phyloP scores from a whole-genome alignment of 1,284 basidiomycete genomes.

The Retiboletus flavoniger region DNA sequence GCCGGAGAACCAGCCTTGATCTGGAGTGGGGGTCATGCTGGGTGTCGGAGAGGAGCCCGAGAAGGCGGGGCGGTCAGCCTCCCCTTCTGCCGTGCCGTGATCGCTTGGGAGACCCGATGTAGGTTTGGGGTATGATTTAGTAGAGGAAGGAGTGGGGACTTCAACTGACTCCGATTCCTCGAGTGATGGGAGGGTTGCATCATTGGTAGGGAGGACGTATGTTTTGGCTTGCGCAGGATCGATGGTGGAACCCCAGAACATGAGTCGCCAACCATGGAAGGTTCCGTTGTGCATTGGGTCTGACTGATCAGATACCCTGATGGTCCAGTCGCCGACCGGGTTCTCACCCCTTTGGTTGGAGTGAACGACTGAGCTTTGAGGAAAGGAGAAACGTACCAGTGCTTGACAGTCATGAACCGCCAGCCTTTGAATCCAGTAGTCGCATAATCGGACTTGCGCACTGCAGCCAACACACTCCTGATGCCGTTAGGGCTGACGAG shows the following conservation, averaged over 20 bases:
- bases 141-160: constrained; percentile 43
- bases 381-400: constrained; percentile 67
- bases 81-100: constrained; percentile 71
- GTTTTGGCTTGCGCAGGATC: constrained; percentile 68
- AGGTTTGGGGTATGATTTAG: constrained; percentile 77
- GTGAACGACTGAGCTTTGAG: constrained; percentile 16
- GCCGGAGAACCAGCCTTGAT: constrained; percentile 86
- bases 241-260: constrained; percentile 89
- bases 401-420: constrained; percentile 98
- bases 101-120: constrained; percentile 86
- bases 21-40: constrained; percentile 56
- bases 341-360: constrained; percentile 76
- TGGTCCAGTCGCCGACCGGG: constrained; percentile 90
- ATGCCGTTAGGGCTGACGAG: constrained; percentile 85
- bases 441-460: constrained; percentile 69
- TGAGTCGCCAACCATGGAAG: constrained; percentile 91
- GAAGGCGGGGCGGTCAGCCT: constrained; percentile 67
- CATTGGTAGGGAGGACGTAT: constrained; percentile 62
- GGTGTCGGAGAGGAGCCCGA: constrained; percentile 42
- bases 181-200: constrained; percentile 55
- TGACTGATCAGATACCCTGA: constrained; percentile 80
- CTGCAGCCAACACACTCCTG: constrained; percentile 79
- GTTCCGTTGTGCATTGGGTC: constrained; percentile 63
- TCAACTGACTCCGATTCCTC: constrained; percentile 36
- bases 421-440: constrained; percentile 83